These are phyloP conservation scores for Tremellales sp. DNA, from an alignment of 1,284 basidiomycete genomes.

Conservation along the genomic window DNA sequence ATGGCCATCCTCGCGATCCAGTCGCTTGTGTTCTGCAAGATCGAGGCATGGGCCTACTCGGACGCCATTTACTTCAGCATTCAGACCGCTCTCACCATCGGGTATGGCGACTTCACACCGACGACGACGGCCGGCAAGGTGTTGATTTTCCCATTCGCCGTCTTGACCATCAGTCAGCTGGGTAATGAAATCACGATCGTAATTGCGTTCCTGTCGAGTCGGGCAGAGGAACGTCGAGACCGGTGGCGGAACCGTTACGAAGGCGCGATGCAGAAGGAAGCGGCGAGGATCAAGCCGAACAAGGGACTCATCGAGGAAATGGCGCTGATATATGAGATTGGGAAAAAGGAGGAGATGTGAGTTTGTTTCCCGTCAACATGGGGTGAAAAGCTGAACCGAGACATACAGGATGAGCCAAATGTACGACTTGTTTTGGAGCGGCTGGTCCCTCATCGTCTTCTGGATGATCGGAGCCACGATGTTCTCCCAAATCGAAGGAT, in stretches of 20 bases:
- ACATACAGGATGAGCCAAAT: slow-evolving; percentile 37
- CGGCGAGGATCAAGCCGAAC: slow-evolving; percentile 26
- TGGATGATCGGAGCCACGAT: slow-evolving; percentile 46
- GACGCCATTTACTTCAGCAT: slow-evolving; percentile 38
- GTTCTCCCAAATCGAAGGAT: slow-evolving; percentile 43
- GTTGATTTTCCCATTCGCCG: slow-evolving; percentile 47
- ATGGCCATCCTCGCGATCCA: slow-evolving; percentile 44
- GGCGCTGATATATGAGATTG: slow-evolving; percentile 43
- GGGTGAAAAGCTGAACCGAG: not conserved
- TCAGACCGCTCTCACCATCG: slow-evolving; percentile 42
- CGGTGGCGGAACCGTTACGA: slow-evolving; percentile 43
- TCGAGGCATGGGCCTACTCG: slow-evolving; percentile 45
- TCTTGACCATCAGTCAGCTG: slow-evolving; percentile 48
- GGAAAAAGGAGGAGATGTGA: slow-evolving; percentile 41
- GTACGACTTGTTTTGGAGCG: slow-evolving; percentile 44
- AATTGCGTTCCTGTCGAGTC: slow-evolving; percentile 39
- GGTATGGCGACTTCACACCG: slow-evolving; percentile 45
- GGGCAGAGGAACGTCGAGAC: slow-evolving; percentile 34
- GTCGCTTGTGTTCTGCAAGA: slow-evolving; percentile 36
- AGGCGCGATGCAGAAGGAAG: slow-evolving; percentile 33
- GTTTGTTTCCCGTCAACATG: slow-evolving; percentile 4
- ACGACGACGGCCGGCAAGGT: slow-evolving; percentile 39
- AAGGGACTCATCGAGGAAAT: slow-evolving; percentile 46
- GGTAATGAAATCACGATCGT: slow-evolving; percentile 49
- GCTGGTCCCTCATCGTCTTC: slow-evolving; percentile 40